phyloP scores from a whole-genome alignment of 352 stramenopile species.

The Saprolegnia diclina region DNA sequence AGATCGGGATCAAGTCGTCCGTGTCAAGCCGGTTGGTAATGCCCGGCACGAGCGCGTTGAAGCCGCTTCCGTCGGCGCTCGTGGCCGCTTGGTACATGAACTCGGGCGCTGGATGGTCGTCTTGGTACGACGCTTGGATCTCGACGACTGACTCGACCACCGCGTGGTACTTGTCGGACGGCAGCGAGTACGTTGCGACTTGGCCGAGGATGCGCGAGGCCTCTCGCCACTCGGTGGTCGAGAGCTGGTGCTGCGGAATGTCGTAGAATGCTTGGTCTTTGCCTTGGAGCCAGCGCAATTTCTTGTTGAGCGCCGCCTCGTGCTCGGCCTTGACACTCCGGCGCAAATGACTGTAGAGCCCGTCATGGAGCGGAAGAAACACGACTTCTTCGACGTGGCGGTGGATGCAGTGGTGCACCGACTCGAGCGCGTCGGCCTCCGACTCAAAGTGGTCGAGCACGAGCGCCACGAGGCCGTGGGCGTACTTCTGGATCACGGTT shows the following conservation, averaged over 20 bases:
- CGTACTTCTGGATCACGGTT: slow-evolving; percentile 13
- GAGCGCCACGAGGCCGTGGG: not conserved
- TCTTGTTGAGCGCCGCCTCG: slow-evolving; percentile 71
- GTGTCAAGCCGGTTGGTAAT: slow-evolving; percentile 44
- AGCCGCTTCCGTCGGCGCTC: slow-evolving; percentile 14
- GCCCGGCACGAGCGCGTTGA: slow-evolving; percentile 30
- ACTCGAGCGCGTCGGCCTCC: slow-evolving; percentile 6
- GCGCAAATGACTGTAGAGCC: slow-evolving; percentile 50
- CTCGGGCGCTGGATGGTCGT: slow-evolving; percentile 53
- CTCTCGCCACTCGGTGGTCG: slow-evolving; percentile 78
- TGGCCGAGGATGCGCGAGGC: slow-evolving; percentile 65
- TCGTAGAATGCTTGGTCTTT: slow-evolving; percentile 89
- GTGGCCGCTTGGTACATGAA: slow-evolving; percentile 16
- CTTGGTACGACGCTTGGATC: slow-evolving; percentile 68
- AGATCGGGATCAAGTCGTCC: slow-evolving; percentile 85
- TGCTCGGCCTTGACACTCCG: slow-evolving; percentile 60
- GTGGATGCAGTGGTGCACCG: slow-evolving; percentile 21
- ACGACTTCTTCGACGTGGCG: slow-evolving; percentile 76
- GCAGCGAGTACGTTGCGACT: slow-evolving; percentile 43
- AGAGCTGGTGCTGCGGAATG: slow-evolving; percentile 74
- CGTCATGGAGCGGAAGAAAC: slow-evolving; percentile 58
- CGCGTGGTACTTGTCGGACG: slow-evolving; percentile 75
- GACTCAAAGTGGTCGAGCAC: slow-evolving; percentile 5
- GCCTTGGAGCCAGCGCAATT: slow-evolving; percentile 83
- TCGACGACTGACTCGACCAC: slow-evolving; percentile 63